phyloP scores from a whole-genome alignment of 495 filamentous ascomycete species.

The Neurospora sp. region DNA sequence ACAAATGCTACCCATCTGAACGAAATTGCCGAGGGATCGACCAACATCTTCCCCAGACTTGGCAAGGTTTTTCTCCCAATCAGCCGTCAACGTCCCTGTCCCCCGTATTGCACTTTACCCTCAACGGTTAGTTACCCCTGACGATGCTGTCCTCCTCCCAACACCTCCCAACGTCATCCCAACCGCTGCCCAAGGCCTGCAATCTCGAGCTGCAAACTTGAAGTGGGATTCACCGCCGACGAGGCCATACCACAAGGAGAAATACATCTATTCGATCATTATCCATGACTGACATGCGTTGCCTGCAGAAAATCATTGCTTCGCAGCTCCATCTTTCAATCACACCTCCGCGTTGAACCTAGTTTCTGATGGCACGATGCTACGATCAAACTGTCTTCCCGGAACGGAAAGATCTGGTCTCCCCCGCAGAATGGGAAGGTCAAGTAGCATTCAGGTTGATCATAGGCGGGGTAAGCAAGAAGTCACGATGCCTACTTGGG shows the following conservation, averaged over 20 bases:
- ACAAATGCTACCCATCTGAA: neutral
- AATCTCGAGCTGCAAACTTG: neutral
- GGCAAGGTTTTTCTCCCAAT: slow-evolving; percentile 1
- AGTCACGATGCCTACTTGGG: neutral
- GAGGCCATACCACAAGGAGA: neutral
- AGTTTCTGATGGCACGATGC: neutral
- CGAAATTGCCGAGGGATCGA: slow-evolving; percentile 3
- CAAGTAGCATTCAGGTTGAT: neutral
- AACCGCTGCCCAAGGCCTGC: neutral
- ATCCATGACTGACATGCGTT: neutral
- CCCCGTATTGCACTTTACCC: neutral
- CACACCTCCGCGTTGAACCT: neutral
- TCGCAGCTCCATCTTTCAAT: neutral
- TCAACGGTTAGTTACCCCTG: neutral
- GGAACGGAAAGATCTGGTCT: neutral
- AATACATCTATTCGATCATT: neutral
- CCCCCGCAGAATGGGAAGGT: neutral
- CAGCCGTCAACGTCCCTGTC: neutral
- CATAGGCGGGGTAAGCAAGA: neutral
- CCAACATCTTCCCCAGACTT: slow-evolving; percentile 2
- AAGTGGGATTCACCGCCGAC: neutral
- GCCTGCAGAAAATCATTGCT: neutral
- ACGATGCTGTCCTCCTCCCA: neutral
- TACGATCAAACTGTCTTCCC: neutral
- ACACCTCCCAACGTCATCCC: neutral